Conservation (phyloP, 345 rosid genomes). For the Lepidium africanum region DNA sequence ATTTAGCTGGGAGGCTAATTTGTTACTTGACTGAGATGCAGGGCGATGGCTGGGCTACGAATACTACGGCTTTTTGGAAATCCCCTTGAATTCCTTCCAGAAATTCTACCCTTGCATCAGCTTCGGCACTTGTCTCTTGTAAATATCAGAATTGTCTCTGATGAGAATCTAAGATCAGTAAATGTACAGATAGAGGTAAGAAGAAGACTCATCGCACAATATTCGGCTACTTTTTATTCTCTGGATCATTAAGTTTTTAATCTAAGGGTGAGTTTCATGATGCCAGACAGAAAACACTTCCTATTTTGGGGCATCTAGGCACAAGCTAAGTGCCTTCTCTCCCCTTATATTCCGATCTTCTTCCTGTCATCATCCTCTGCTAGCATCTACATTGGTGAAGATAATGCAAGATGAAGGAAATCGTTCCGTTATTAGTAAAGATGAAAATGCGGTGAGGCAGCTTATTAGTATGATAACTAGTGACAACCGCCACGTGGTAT, state of each 20-base stretch:
- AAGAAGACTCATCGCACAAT: neutral
- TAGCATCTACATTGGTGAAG: slow-evolving; percentile 95
- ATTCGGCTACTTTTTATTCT: neutral
- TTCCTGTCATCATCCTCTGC: slow-evolving; percentile 95
- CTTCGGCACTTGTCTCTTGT: slow-evolving; percentile 92
- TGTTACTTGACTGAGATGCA: slow-evolving; percentile 43
- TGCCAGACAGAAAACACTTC: slow-evolving; percentile 86
- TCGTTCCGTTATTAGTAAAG: slow-evolving; percentile 82
- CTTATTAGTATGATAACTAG: slow-evolving; percentile 99
- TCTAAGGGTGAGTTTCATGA: slow-evolving; percentile 20
- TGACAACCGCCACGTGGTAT: slow-evolving; percentile 88
- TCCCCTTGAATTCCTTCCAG: slow-evolving; percentile 97
- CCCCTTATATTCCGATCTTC: slow-evolving; percentile 97
- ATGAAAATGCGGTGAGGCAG: slow-evolving; percentile 98
- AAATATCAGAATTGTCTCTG: slow-evolving; percentile 82
- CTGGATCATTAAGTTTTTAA: neutral
- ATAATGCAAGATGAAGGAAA: slow-evolving; percentile 96
- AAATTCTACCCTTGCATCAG: slow-evolving; percentile 81
- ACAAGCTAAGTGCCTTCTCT: slow-evolving; percentile 97
- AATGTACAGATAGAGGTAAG: slow-evolving; percentile 86
- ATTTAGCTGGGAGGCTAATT: slow-evolving; percentile 28
- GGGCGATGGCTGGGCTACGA: slow-evolving; percentile 83
- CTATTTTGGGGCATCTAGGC: slow-evolving; percentile 87
- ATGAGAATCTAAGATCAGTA: slow-evolving; percentile 86
- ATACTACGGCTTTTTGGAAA: slow-evolving; percentile 91